Evolutionary conservation across 108 stramenopile genomes (phyloP).

Genomic region (Cyclotella cryptica): DNA sequence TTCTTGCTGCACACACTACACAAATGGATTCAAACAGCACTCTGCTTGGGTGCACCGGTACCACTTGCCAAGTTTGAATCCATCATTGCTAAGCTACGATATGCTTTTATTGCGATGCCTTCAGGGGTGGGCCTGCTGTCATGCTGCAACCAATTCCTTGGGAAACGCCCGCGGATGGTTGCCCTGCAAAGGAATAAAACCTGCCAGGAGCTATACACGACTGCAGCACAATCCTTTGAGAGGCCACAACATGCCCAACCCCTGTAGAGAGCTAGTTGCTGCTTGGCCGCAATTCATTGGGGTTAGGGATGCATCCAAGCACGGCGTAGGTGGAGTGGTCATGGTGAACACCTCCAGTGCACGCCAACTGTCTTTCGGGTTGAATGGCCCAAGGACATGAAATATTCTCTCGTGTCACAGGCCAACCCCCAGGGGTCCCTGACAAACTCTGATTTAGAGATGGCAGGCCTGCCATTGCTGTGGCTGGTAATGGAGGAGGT

Average conservation of each 20-base stretch:
- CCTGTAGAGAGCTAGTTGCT: background rate
- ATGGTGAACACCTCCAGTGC: background rate
- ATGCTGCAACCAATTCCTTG: background rate
- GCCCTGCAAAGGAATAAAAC: background rate
- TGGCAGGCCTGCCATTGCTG: slow-evolving; percentile 34
- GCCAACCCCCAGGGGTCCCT: background rate
- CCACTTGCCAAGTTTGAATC: slow-evolving; percentile 15
- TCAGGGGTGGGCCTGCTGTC: background rate
- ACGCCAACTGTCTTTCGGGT: background rate
- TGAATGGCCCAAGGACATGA: background rate
- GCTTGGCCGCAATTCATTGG: background rate
- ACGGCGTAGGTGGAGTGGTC: slow-evolving; percentile 9
- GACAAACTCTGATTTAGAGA: slow-evolving; percentile 45
- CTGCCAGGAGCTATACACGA: background rate
- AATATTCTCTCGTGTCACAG: background rate
- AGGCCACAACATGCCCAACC: background rate
- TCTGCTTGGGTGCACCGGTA: background rate
- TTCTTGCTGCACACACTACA: background rate
- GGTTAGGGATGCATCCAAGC: background rate
- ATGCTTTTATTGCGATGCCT: slow-evolving; percentile 10
- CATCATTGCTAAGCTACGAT: background rate
- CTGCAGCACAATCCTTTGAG: background rate
- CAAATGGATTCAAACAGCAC: background rate
- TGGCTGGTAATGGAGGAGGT: slow-evolving; percentile 20
- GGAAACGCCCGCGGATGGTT: background rate